A percentile compares a stretch with the other conserved stretches of the same genome.
Conservation (phyloP, 139 green algal genomes). For the Trebouxia sp. region DNA sequence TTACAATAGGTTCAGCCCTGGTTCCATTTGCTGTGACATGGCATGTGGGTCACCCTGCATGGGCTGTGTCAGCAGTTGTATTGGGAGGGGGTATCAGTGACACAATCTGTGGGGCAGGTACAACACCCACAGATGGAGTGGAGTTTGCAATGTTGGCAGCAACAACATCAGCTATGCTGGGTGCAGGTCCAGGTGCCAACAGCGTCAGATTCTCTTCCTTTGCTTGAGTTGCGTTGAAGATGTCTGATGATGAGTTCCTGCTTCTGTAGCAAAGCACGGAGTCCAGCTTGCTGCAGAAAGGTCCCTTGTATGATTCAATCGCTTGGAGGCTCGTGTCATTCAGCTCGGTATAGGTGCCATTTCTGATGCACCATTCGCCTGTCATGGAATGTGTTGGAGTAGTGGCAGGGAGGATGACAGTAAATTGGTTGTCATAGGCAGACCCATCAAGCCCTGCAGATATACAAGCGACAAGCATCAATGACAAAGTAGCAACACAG, state of each 20-base stretch:
- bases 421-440: conserved; percentile 22
- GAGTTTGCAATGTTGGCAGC: not conserved
- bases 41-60: conserved; percentile 4
- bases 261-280: conserved; percentile 8
- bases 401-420: not conserved
- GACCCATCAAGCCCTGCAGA: conserved; percentile 17
- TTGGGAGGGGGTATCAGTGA: not conserved
- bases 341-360: conserved; percentile 6
- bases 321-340: conserved; percentile 15
- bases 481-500: not conserved
- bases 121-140: not conserved
- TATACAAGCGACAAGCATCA: not conserved
- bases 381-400: conserved; percentile 6
- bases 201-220: conserved; percentile 1
- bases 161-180: not conserved
- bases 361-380: conserved; percentile 7
- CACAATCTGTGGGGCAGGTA: not conserved
- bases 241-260: not conserved
- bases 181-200: not conserved
- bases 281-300: conserved; percentile 16
- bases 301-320: not conserved
- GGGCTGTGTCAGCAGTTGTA: not conserved
- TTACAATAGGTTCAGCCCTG: too few relatives aligned
- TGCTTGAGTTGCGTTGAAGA: not conserved
- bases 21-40: too few relatives aligned